A percentile compares a stretch with the other conserved stretches of the same genome.
These are phyloP conservation scores for Chlorella ohadii DNA, from an alignment of 139 green algal genomes.

Conservation along the genomic window DNA sequence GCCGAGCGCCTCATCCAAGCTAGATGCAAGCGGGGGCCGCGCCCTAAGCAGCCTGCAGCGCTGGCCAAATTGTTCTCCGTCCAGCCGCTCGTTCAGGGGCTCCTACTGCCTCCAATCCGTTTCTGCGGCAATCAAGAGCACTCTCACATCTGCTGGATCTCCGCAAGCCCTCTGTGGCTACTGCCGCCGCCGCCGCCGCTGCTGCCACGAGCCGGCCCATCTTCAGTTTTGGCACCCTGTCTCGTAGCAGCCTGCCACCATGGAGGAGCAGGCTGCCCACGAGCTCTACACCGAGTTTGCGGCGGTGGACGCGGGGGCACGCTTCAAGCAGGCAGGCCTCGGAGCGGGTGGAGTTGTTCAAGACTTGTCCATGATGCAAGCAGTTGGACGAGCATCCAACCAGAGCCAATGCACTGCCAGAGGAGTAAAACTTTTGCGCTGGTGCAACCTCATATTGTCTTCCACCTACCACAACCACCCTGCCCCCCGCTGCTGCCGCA, in stretches of 20 bases:
- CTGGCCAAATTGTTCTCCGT: too few species aligned
- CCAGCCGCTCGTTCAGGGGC: too few species aligned
- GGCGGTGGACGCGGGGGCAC: neutral
- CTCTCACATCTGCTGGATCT: neutral
- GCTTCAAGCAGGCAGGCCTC: conserved; percentile 5
- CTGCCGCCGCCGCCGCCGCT: neutral
- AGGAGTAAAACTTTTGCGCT: too few species aligned
- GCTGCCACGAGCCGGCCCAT: too few species aligned
- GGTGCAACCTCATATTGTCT: neutral
- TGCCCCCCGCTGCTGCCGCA: neutral
- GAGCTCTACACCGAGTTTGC: neutral
- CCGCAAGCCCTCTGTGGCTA: neutral
- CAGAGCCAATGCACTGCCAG: too few species aligned
- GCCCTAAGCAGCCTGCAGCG: too few species aligned
- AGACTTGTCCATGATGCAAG: too few species aligned
- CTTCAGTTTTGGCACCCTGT: too few species aligned
- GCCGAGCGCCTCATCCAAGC: too few species aligned
- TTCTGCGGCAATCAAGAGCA: neutral
- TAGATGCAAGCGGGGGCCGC: too few species aligned
- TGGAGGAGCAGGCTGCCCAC: conserved; percentile 1
- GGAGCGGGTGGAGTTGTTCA: too few species aligned
- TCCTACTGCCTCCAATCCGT: neutral
- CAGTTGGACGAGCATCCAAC: neutral
- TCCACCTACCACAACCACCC: neutral
- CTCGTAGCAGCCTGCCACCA: neutral